Evolutionary conservation across 192 early-diverging fungal genomes (phyloP).

Genomic region (Podila horticola): DNA sequence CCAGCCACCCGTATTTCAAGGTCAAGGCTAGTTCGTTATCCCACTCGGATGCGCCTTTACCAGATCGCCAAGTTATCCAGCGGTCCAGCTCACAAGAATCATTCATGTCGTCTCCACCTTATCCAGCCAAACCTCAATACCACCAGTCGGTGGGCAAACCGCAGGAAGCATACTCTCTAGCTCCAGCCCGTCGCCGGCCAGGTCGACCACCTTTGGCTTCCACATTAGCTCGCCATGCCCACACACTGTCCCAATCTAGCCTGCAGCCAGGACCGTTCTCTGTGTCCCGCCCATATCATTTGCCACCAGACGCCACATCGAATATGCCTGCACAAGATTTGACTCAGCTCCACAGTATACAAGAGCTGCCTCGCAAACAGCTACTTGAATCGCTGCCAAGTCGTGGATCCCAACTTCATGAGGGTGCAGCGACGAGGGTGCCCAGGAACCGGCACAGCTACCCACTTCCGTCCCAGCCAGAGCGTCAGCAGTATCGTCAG

Average conservation of each 20-base stretch:
- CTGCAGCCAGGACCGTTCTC: slow-evolving; percentile 6
- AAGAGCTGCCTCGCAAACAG: background rate
- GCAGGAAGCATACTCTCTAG: background rate
- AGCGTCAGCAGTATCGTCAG: background rate
- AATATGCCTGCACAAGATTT: slow-evolving; percentile 2
- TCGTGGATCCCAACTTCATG: background rate
- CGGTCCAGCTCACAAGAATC: background rate
- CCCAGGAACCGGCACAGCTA: slow-evolving; percentile 9
- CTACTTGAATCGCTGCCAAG: background rate
- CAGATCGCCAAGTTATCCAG: background rate
- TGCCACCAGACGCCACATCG: background rate
- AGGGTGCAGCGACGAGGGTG: no score
- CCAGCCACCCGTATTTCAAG: slow-evolving; percentile 13
- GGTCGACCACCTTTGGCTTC: slow-evolving; percentile 20
- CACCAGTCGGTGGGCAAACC: background rate
- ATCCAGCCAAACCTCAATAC: background rate
- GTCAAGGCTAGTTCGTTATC: background rate
- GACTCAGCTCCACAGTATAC: background rate
- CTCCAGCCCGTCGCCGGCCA: slow-evolving; percentile 17
- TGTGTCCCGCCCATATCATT: background rate
- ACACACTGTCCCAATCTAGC: slow-evolving; percentile 27
- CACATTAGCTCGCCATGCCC: slow-evolving; percentile 12
- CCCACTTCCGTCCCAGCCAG: background rate
- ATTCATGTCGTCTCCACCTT: background rate
- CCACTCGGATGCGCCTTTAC: background rate